phyloP scores from a whole-genome alignment of 192 early-diverging fungal genomes.

The Obelidium mucronatum region DNA sequence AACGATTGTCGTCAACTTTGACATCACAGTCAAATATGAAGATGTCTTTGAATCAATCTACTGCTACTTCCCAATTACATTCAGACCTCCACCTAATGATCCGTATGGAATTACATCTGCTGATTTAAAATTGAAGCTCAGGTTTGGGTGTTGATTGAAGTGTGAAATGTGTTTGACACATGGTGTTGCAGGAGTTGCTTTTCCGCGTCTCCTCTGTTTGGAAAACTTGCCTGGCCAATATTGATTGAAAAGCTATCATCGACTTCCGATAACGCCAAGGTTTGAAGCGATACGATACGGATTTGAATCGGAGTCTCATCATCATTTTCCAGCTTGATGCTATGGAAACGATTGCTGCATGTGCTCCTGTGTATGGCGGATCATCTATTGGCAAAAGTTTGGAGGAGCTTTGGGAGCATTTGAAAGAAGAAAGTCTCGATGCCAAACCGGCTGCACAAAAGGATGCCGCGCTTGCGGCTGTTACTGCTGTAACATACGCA shows the following conservation, averaged over 20 bases:
- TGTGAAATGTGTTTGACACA: too few species aligned
- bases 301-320: too few species aligned
- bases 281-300: too few species aligned
- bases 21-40: slow-evolving; percentile 75
- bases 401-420: slow-evolving; percentile 75
- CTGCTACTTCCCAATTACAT: slow-evolving; percentile 99
- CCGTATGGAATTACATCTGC: slow-evolving; percentile 94
- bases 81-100: slow-evolving; percentile 95
- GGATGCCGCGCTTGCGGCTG: slow-evolving; percentile 67
- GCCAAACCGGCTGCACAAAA: slow-evolving; percentile 74
- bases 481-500: slow-evolving; percentile 68
- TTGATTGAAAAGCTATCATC: slow-evolving; percentile 92
- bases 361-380: slow-evolving; percentile 79
- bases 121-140: slow-evolving; percentile 82
- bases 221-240: slow-evolving; percentile 75
- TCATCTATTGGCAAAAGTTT: slow-evolving; percentile 70
- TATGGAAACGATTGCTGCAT: slow-evolving; percentile 84
- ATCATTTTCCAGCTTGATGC: too few species aligned
- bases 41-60: slow-evolving; percentile 97
- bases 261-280: slow-evolving; percentile 86
- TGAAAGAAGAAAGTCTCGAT: slow-evolving; percentile 82
- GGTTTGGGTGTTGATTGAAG: slow-evolving; percentile 31
- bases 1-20: slow-evolving; percentile 74
- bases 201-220: slow-evolving; percentile 68
- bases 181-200: slow-evolving; percentile 79